Evolutionary conservation across 768 basidiomycete genomes (phyloP).

Genomic region (Galerina sulciceps): DNA sequence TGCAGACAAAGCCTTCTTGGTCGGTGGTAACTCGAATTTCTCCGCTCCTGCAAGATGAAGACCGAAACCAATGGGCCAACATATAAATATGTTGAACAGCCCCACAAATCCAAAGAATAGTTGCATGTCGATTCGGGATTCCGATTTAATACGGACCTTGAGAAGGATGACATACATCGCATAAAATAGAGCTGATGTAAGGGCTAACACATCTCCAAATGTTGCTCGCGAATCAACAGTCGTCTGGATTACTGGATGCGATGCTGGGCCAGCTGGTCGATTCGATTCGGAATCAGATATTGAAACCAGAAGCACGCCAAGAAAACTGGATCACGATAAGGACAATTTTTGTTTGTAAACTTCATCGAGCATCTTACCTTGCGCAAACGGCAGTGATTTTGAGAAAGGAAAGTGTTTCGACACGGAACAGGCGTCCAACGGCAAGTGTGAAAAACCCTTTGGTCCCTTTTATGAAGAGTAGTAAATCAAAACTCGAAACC

Average conservation of each 20-base stretch:
- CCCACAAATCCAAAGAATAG: constrained; percentile 96
- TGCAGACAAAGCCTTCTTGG: constrained; percentile 39
- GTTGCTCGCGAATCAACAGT: constrained; percentile 40
- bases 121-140: constrained; percentile 90
- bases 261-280: constrained; percentile 27
- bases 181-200: constrained; percentile 88
- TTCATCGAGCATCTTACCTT: constrained; percentile 53
- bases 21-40: constrained; percentile 70
- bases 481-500: not conserved
- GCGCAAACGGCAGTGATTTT: constrained; percentile 80
- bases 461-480: not conserved
- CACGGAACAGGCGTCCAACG: constrained; percentile 79
- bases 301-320: constrained; percentile 88
- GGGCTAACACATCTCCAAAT: constrained; percentile 82
- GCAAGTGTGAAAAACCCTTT: constrained; percentile 92
- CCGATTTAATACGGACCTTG: constrained; percentile 82
- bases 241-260: constrained; percentile 17
- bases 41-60: constrained; percentile 79
- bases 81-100: constrained; percentile 75
- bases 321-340: constrained; percentile 38
- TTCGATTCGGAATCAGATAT: constrained; percentile 68
- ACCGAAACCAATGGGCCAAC: constrained; percentile 78
- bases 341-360: not conserved
- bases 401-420: constrained; percentile 73
- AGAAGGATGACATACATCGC: constrained; percentile 87